Base-by-base conservation (phyloP, 2,329 filamentous ascomycete species). In the Xylariaceae sp. region DNA sequence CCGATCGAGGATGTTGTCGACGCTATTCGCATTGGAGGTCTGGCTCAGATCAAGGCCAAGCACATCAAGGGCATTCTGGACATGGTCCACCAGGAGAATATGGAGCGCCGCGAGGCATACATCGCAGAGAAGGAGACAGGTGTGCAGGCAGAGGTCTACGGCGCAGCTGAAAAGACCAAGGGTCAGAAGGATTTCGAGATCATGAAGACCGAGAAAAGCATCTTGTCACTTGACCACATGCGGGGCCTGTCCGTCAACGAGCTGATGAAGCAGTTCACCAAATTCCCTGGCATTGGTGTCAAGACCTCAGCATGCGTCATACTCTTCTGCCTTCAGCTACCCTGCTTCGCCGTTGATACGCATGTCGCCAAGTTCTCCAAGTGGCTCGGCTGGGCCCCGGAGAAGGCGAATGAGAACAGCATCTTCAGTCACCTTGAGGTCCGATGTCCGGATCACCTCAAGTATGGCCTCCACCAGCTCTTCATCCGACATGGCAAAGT, bases 41-140 rank as follows among this genome's bases (percentile, higher is more conserved):
- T 89, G 2, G 80, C 77, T 3, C 70, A 73, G n/a, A 66, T 68
- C 12, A 92, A 89, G 57, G 79, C 76, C 38, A 78, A 71, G 33
- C 68, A 80, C 44, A 85, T 93, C 50, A 87, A 89, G 53, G 59
- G 61, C 12, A 86, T 86, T 22, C 64, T 93, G 7, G 73, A 86
- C 32, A 75, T 78, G 57, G 80, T 88, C 1, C 77, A 82, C 49
- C 63, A 76, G 28, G 77, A 86, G 45, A 86, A 85, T 34, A 61
- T 75, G 17, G 40, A 52, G 18, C 49, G 59, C 15, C 50, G 51
- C 11, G 58, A 70, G 14, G 67, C 65, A 1, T 63, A 78, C 15
- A 30, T 63, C 2, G 51, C 58, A 19, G 66, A 66, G 24, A 61
- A 63, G 29, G 37, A 57, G 14, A 61, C 61, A 11, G 52, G 54